These are phyloP conservation scores for cucumber (Cucumis sativus) DNA, from an alignment of 306 rosid genomes.

Conservation along the genomic window DNA sequence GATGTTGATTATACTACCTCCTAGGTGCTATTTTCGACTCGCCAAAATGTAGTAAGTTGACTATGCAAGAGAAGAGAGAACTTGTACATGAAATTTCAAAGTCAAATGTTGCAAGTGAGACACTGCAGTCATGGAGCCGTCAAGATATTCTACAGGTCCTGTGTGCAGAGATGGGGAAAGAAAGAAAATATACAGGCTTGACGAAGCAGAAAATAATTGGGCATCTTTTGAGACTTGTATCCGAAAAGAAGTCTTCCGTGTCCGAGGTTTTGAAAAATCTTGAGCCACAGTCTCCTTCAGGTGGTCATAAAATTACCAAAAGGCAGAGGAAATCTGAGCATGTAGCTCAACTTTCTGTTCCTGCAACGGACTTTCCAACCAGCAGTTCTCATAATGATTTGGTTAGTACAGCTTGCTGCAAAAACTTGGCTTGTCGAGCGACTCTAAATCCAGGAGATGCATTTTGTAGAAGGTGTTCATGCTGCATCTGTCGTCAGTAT, in stretches of 20 bases:
- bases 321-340: slow-evolving; percentile 85
- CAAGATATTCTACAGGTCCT: slow-evolving; percentile 86
- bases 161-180: slow-evolving; percentile 98
- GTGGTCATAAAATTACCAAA: slow-evolving; percentile 53
- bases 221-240: slow-evolving; percentile 72
- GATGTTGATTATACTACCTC: slow-evolving; percentile 11
- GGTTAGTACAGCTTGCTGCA: slow-evolving; percentile 38
- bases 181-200: slow-evolving; percentile 93
- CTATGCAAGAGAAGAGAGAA: slow-evolving; percentile 76
- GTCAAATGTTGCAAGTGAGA: slow-evolving; percentile 63
- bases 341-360: slow-evolving; percentile 52
- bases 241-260: slow-evolving; percentile 65
- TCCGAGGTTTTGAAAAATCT: slow-evolving; percentile 28
- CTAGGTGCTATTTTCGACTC: slow-evolving; percentile 47
- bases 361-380: slow-evolving; percentile 24
- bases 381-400: slow-evolving; percentile 25
- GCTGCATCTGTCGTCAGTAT: slow-evolving; percentile 74
- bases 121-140: slow-evolving; percentile 91
- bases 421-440: slow-evolving; percentile 93
- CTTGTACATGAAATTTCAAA: slow-evolving; percentile 76
- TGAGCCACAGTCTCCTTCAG: slow-evolving; percentile 44
- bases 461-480: slow-evolving; percentile 90
- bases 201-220: slow-evolving; percentile 90
- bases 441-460: slow-evolving; percentile 38
- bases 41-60: slow-evolving; percentile 50